Percentiles rank a stretch among this genome's conserved stretches.
Evolutionary conservation across 768 basidiomycete species (phyloP).

Genomic region (Naganishia randhawae): DNA sequence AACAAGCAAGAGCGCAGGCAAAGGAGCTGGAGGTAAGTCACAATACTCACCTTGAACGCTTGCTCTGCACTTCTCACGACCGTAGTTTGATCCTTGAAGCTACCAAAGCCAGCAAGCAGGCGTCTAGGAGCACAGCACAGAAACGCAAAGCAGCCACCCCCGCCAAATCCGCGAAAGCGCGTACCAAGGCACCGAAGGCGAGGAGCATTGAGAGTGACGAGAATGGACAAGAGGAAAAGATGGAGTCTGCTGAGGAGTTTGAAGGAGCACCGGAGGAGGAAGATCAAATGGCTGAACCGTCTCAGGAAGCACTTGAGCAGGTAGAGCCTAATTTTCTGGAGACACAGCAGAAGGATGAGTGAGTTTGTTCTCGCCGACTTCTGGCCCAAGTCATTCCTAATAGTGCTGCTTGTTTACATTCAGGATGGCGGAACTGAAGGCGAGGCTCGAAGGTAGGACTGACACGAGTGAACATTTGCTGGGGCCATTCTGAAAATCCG

Average conservation of each 20-base stretch:
- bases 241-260: conserved; percentile 5
- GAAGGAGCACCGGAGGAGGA: not conserved
- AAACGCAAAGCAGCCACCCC: not conserved
- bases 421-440: conserved; percentile 17
- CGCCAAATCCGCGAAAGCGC: not conserved
- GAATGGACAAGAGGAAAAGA: conserved; percentile 1
- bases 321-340: conserved; percentile 13
- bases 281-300: not conserved
- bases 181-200: not conserved
- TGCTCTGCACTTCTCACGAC: not conserved
- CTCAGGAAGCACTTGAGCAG: conserved; percentile 8
- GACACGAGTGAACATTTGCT: not conserved
- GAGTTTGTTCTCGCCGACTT: not conserved
- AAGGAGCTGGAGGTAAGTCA: not conserved
- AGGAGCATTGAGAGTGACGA: not conserved
- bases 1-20: not conserved
- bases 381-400: no score
- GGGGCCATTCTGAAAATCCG: not conserved
- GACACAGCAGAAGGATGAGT: conserved; percentile 17
- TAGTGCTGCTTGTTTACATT: not conserved
- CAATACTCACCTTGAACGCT: not conserved
- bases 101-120: conserved; percentile 10
- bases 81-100: not conserved
- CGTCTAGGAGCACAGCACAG: not conserved
- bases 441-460: conserved; percentile 7